phyloP scores from a whole-genome alignment of 2,329 filamentous ascomycete genomes.

The Fonsecaea multimorphosa region DNA sequence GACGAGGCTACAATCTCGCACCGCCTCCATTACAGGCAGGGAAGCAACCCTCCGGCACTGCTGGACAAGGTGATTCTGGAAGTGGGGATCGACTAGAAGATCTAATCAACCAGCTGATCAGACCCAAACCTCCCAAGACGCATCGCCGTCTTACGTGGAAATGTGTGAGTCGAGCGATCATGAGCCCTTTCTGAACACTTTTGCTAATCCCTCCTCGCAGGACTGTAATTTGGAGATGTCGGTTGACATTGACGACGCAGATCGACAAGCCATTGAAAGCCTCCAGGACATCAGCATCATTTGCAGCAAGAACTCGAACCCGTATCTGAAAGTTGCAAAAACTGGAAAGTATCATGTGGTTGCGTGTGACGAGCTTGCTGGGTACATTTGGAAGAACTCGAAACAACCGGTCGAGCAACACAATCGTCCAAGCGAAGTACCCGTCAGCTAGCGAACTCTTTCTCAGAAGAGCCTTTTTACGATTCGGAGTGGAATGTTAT shows the following conservation, averaged over 20 bases:
- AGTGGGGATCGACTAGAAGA: slow-evolving; percentile 39
- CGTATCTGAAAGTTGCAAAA: slow-evolving; percentile 39
- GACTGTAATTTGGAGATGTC: slow-evolving; percentile 39
- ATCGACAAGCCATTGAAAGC: slow-evolving; percentile 36
- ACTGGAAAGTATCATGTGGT: slow-evolving; percentile 39
- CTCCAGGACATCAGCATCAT: slow-evolving; percentile 40
- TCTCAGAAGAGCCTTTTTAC: not conserved
- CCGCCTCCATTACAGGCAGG: slow-evolving; percentile 32
- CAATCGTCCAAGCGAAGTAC: slow-evolving; percentile 21
- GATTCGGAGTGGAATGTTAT: not conserved
- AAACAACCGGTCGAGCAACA: slow-evolving; percentile 37
- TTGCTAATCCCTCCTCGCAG: slow-evolving; percentile 25
- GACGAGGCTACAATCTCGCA: slow-evolving; percentile 37
- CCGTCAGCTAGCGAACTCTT: slow-evolving; percentile 20
- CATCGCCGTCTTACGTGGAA: slow-evolving; percentile 39
- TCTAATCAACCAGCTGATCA: slow-evolving; percentile 40
- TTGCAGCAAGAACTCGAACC: slow-evolving; percentile 38
- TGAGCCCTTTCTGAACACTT: not conserved
- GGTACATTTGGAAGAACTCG: slow-evolving; percentile 35
- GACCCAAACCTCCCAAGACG: slow-evolving; percentile 39
- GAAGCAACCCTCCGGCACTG: slow-evolving; percentile 24
- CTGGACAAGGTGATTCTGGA: slow-evolving; percentile 20
- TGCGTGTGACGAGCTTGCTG: slow-evolving; percentile 37
- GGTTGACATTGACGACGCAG: slow-evolving; percentile 39
- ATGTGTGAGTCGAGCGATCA: slow-evolving; percentile 35